Conservation (phyloP, 331 rosid species). For the Spiraea crenata region DNA sequence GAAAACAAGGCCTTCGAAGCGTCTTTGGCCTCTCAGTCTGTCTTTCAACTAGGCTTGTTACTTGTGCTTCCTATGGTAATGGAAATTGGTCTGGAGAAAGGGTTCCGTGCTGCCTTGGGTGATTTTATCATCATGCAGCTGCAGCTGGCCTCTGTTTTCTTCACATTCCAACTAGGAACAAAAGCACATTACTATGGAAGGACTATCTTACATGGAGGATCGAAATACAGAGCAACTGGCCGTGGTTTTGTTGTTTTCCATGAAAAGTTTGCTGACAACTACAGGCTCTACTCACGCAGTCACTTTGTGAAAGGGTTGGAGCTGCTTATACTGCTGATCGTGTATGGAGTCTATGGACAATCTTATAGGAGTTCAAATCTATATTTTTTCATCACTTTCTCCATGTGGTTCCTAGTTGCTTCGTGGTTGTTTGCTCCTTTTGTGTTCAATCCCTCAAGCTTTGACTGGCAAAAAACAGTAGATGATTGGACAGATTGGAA, state of each 20-base stretch:
- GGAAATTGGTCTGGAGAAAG: slow-evolving; percentile 98
- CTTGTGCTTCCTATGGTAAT: slow-evolving; percentile 92
- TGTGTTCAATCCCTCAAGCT: slow-evolving; percentile 89
- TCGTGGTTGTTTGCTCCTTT: slow-evolving; percentile 98
- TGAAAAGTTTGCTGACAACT: slow-evolving; percentile 90
- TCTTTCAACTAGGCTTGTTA: slow-evolving; percentile 86
- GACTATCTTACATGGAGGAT: slow-evolving; percentile 95
- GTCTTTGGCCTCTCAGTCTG: slow-evolving; percentile 89
- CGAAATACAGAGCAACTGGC: slow-evolving; percentile 87
- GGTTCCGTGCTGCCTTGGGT: slow-evolving; percentile 91
- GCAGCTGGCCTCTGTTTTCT: slow-evolving; percentile 95
- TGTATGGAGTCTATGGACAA: slow-evolving; percentile 65
- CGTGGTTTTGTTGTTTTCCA: slow-evolving; percentile 94
- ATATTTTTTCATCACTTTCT: slow-evolving; percentile 71
- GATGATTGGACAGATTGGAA: slow-evolving; percentile 99
- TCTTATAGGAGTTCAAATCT: slow-evolving; percentile 67
- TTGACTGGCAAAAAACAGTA: slow-evolving; percentile 99
- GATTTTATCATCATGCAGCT: slow-evolving; percentile 95
- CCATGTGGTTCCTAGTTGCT: slow-evolving; percentile 90
- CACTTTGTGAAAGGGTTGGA: slow-evolving; percentile 97
- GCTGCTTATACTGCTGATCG: slow-evolving; percentile 60
- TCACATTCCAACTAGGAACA: slow-evolving; percentile 94
- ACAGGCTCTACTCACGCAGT: slow-evolving; percentile 85
- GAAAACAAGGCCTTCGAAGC: slow-evolving; percentile 75
- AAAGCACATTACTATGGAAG: slow-evolving; percentile 93